A percentile compares a stretch with the other conserved stretches of the same genome.
phyloP scores from a whole-genome alignment of 768 basidiomycete genomes.

The Phlegmacium glaucopus region DNA sequence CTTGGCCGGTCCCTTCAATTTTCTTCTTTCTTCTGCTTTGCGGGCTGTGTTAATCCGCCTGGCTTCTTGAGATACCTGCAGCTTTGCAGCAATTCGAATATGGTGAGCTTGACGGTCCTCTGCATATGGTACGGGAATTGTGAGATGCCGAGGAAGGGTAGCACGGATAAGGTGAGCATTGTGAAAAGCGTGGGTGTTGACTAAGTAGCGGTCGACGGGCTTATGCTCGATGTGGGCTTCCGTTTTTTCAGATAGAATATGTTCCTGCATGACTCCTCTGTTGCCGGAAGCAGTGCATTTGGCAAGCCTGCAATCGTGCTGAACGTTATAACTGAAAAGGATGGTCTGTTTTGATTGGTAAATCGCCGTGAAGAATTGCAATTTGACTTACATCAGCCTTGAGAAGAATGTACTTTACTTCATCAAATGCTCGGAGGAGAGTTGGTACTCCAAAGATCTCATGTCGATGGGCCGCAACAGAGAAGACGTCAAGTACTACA shows the following conservation, averaged over 20 bases:
- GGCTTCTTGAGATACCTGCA: too few species aligned
- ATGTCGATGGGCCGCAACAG: not conserved
- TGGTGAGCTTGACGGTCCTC: slow-evolving; percentile 10
- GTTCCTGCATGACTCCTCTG: slow-evolving; percentile 9
- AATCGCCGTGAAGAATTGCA: not conserved
- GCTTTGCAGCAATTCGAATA: too few species aligned
- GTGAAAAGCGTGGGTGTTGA: slow-evolving; percentile 20
- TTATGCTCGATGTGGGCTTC: slow-evolving; percentile 11
- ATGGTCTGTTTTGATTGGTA: too few species aligned
- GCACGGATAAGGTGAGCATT: slow-evolving; percentile 14
- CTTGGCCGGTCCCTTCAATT: too few species aligned
- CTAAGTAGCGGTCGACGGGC: slow-evolving; percentile 7
- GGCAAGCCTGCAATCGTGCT: slow-evolving; percentile 17
- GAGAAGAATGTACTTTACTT: not conserved
- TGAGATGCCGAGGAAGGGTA: slow-evolving; percentile 6
- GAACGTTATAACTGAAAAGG: slow-evolving; percentile 18
- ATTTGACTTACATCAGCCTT: not conserved
- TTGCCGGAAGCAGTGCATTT: slow-evolving; percentile 14
- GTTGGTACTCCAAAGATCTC: not conserved
- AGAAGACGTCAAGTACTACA: too few species aligned
- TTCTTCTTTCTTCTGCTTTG: too few species aligned
- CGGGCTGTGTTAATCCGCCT: too few species aligned
- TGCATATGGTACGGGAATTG: slow-evolving; percentile 5
- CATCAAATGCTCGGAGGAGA: too few species aligned
- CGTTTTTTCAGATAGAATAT: slow-evolving; percentile 3